Conservation (phyloP, 805 yeast genomes). For the Starmera amethionina region DNA sequence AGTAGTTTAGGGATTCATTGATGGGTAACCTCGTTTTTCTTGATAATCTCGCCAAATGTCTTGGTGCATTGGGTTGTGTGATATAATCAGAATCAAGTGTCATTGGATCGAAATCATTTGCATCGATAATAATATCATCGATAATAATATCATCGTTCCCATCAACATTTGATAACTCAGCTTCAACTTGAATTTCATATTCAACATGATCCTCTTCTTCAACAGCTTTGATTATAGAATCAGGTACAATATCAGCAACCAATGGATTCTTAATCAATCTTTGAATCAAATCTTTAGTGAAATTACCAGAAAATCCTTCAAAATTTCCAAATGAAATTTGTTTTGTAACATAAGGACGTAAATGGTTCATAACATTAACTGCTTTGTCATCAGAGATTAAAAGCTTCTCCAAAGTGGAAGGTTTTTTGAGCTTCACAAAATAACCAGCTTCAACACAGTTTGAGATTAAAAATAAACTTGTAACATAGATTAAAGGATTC, state of each 20-base stretch:
- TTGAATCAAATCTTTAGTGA: conserved; percentile 36
- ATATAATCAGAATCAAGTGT: conserved; percentile 3
- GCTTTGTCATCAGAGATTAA: conserved; percentile 32
- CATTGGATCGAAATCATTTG: background rate
- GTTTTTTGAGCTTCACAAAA: conserved; percentile 41
- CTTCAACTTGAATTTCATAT: conserved; percentile 17
- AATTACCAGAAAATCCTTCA: conserved; percentile 59
- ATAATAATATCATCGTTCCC: conserved; percentile 5
- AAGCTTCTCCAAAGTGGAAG: conserved; percentile 38
- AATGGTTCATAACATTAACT: conserved; percentile 26
- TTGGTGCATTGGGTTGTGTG: conserved; percentile 41
- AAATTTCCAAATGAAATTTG: conserved; percentile 61
- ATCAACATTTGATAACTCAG: conserved; percentile 21
- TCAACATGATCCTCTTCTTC: conserved; percentile 22
- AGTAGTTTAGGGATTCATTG: conserved; percentile 28
- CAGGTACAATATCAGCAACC: conserved; percentile 63
- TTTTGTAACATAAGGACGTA: conserved; percentile 35
- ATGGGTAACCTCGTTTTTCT: conserved; percentile 30
- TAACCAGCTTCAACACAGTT: conserved; percentile 20
- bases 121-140: conserved; percentile 2
- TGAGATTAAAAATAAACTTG: too few species aligned
- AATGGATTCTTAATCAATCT: conserved; percentile 47
- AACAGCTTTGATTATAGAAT: conserved; percentile 48
- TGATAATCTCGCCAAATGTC: conserved; percentile 60
- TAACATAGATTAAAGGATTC: too few species aligned